Conservation (phyloP, 306 rosid genomes). For the Castanea mollissima region DNA sequence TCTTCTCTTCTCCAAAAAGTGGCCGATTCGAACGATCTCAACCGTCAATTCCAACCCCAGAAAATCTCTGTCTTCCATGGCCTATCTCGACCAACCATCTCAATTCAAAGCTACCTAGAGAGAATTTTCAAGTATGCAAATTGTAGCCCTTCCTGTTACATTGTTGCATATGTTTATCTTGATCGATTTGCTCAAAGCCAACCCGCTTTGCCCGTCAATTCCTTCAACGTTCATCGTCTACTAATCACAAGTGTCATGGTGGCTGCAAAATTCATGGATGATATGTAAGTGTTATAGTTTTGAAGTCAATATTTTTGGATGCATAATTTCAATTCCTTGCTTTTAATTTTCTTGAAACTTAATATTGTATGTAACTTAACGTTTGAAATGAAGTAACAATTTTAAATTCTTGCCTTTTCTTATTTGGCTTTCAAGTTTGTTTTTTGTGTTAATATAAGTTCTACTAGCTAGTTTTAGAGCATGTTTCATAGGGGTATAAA, state of each 20-base stretch:
- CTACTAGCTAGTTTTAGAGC: not conserved
- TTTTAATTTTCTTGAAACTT: no score
- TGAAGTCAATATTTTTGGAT: not conserved
- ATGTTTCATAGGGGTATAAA: not conserved
- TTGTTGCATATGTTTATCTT: slow-evolving; percentile 86
- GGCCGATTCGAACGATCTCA: slow-evolving; percentile 70
- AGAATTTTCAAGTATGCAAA: slow-evolving; percentile 94
- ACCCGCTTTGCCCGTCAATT: slow-evolving; percentile 72
- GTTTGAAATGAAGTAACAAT: no score
- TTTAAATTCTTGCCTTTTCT: not conserved
- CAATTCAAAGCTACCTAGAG: slow-evolving; percentile 76
- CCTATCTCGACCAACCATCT: slow-evolving; percentile 67
- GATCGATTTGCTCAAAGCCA: slow-evolving; percentile 87
- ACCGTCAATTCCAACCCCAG: slow-evolving; percentile 43
- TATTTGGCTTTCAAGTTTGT: not conserved
- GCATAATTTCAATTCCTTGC: no score
- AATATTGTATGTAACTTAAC: no score
- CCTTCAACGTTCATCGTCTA: slow-evolving; percentile 82
- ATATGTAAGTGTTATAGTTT: slow-evolving; percentile 54
- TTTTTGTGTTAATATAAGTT: not conserved
- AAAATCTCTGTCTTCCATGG: slow-evolving; percentile 90
- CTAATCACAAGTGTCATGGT: slow-evolving; percentile 92
- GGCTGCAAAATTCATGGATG: slow-evolving; percentile 98
- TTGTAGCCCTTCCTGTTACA: slow-evolving; percentile 85
- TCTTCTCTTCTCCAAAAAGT: slow-evolving; percentile 81